Conservation (phyloP, 208 protist genomes). For the Tetramitus jugosus region DNA sequence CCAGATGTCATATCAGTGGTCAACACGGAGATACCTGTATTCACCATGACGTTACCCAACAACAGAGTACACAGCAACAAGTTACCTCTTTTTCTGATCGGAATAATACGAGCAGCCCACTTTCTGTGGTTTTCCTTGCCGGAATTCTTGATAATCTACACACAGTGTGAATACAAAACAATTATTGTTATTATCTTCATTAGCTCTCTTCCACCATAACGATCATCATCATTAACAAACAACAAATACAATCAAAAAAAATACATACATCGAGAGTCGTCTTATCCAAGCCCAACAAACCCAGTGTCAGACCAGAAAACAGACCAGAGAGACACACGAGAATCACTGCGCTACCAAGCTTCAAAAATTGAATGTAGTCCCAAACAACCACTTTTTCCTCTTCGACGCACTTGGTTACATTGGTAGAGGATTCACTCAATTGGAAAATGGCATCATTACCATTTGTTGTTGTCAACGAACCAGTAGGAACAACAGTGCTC, state of each 20-base stretch:
- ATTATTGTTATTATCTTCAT: too few relatives aligned
- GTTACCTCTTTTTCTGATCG: constrained; percentile 47
- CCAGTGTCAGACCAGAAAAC: constrained; percentile 88
- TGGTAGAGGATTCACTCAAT: background rate
- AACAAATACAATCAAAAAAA: constrained; percentile 1
- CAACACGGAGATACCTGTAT: constrained; percentile 73
- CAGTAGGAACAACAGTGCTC: background rate
- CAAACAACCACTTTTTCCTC: background rate
- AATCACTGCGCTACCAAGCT: constrained; percentile 56
- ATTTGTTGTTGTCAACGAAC: background rate
- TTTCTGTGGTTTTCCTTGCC: constrained; percentile 31
- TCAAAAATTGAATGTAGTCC: background rate
- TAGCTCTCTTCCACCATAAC: too few relatives aligned
- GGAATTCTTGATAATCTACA: constrained; percentile 36
- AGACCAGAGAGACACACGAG: constrained; percentile 79
- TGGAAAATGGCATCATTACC: background rate
- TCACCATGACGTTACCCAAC: constrained; percentile 77
- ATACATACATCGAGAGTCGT: constrained; percentile 80
- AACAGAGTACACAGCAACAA: constrained; percentile 58
- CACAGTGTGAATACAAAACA: too few relatives aligned
- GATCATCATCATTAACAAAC: too few relatives aligned
- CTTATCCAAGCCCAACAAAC: constrained; percentile 82
- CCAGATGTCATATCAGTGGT: constrained; percentile 77
- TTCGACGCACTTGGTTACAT: background rate
- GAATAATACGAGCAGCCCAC: constrained; percentile 47